Percentiles rank a stretch among this genome's conserved stretches.
Evolutionary conservation across 441 rosid genomes (phyloP).

Genomic region (Raphanus hybrid): DNA sequence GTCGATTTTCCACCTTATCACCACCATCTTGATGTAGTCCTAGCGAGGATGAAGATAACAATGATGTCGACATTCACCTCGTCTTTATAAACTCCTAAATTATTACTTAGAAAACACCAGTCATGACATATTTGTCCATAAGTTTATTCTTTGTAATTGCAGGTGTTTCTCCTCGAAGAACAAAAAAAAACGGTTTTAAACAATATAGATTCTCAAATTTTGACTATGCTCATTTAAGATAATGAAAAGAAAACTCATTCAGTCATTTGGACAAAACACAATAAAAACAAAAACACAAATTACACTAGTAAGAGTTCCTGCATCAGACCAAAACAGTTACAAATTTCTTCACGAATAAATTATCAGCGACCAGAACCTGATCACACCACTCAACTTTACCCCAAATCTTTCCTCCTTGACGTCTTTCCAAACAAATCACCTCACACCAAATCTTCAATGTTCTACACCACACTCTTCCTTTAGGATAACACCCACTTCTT

Average conservation of each 20-base stretch:
- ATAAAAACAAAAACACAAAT: not conserved
- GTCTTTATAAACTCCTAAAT: slow-evolving; percentile 42
- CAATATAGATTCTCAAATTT: not conserved
- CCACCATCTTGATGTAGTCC: slow-evolving; percentile 68
- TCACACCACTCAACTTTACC: not conserved
- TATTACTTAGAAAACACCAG: no score
- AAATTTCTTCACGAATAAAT: no score
- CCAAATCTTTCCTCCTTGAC: not conserved
- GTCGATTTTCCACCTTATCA: slow-evolving; percentile 71
- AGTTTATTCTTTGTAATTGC: not conserved
- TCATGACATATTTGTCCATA: not conserved
- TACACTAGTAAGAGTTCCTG: not conserved
- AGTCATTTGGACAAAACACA: not conserved
- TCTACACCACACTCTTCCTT: not conserved
- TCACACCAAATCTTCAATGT: not conserved
- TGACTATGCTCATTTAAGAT: not conserved
- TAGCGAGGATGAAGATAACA: slow-evolving; percentile 86
- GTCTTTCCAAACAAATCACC: not conserved
- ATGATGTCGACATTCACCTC: slow-evolving; percentile 81
- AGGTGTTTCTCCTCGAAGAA: not conserved
- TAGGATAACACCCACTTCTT: no score
- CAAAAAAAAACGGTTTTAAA: not conserved
- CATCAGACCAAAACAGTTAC: not conserved
- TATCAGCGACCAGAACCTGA: not conserved
- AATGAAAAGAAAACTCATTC: not conserved